These are phyloP conservation scores for Fusarium vanettenii DNA, from an alignment of 2,329 filamentous ascomycete genomes.

Conservation along the genomic window DNA sequence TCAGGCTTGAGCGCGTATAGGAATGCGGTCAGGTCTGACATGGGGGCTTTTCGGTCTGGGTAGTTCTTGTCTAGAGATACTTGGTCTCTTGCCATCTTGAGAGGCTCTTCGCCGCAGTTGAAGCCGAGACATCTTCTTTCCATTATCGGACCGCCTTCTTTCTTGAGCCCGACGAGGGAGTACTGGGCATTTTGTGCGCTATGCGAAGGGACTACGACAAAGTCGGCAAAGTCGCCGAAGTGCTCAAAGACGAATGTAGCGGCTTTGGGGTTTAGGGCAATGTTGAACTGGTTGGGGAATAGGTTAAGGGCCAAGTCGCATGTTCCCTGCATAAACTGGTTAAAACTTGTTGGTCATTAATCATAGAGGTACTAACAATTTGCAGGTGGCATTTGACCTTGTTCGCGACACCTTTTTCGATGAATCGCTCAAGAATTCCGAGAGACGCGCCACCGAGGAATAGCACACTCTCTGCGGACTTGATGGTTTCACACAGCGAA, in stretches of 20 bases:
- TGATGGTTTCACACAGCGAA: constrained; percentile 25
- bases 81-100: constrained; percentile 28
- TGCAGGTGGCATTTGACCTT: constrained; percentile 37
- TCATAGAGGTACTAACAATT: constrained; percentile 19
- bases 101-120: constrained; percentile 38
- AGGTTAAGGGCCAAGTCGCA: constrained; percentile 37
- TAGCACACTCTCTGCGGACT: constrained; percentile 24
- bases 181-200: constrained; percentile 40
- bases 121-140: constrained; percentile 38
- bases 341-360: no score
- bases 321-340: constrained; percentile 21
- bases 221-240: constrained; percentile 26
- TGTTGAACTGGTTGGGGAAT: constrained; percentile 41
- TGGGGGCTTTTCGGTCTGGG: constrained; percentile 19
- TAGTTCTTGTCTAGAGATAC: constrained; percentile 32
- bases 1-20: constrained; percentile 25
- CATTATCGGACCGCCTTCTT: constrained; percentile 23
- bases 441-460: constrained; percentile 40
- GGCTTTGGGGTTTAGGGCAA: constrained; percentile 33
- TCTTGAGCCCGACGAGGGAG: constrained; percentile 21
- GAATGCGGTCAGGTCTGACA: constrained; percentile 39
- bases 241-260: constrained; percentile 28
- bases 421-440: constrained; percentile 32
- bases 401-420: constrained; percentile 26
- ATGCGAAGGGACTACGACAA: constrained; percentile 39